A percentile compares a stretch with the other conserved stretches of the same genome.
Conservation (phyloP, 768 basidiomycete species). For the Kwoniella newhampshirensis region DNA sequence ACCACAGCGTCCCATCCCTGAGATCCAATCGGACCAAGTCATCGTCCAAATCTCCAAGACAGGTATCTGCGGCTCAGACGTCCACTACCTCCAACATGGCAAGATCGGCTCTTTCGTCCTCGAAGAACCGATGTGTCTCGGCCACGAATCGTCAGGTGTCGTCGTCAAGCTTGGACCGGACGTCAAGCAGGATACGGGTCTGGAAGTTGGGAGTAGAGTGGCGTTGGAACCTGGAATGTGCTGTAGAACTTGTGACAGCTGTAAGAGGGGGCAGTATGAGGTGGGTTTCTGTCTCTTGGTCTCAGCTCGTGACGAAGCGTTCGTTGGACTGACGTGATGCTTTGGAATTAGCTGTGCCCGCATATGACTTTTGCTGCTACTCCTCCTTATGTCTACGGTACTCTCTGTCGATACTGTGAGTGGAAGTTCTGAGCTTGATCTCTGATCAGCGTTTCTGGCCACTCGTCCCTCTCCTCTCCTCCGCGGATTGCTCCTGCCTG, state of each 20-base stretch:
- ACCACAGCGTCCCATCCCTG: slow-evolving; percentile 21
- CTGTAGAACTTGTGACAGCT: slow-evolving; percentile 74
- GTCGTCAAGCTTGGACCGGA: slow-evolving; percentile 24
- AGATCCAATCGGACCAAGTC: slow-evolving; percentile 16
- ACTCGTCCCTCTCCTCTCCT: too few species aligned
- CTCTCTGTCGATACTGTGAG: slow-evolving; percentile 71
- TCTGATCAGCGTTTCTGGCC: neutral
- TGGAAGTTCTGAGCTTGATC: neutral
- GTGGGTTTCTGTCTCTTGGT: slow-evolving; percentile 54
- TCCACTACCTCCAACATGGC: slow-evolving; percentile 36
- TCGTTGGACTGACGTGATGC: neutral
- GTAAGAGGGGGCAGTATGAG: slow-evolving; percentile 81
- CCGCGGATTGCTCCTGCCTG: too few species aligned
- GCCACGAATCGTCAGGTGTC: slow-evolving; percentile 31
- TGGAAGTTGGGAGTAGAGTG: slow-evolving; percentile 80
- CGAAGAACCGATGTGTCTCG: slow-evolving; percentile 32
- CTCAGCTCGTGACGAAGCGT: slow-evolving; percentile 46
- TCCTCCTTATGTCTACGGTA: slow-evolving; percentile 81
- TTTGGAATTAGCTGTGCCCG: slow-evolving; percentile 66
- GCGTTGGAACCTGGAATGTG: slow-evolving; percentile 86
- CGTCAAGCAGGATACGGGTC: slow-evolving; percentile 48
- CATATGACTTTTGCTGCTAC: slow-evolving; percentile 89
- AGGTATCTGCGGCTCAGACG: slow-evolving; percentile 30
- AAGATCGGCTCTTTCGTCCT: slow-evolving; percentile 43
- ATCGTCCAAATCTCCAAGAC: slow-evolving; percentile 26